phyloP scores from a whole-genome alignment of 257 asterid genomes.

The Rehmannia glutinosa region DNA sequence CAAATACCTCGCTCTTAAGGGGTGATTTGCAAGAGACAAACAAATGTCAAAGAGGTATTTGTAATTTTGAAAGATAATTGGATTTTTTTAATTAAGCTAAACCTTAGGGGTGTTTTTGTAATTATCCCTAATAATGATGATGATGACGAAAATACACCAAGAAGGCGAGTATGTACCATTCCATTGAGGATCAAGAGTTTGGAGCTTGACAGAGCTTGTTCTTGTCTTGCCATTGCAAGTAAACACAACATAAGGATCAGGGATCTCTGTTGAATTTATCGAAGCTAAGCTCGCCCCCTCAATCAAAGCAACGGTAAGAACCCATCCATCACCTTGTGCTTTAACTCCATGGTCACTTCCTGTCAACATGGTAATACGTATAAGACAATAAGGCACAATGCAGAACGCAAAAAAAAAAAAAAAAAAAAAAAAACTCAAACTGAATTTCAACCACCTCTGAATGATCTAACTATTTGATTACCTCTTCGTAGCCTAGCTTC shows the following conservation, averaged over 20 bases:
- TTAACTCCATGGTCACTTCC: constrained; percentile 84
- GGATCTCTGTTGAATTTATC: constrained; percentile 36
- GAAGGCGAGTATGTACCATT: constrained; percentile 39
- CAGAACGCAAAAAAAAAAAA: too few relatives aligned
- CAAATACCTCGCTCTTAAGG: too few relatives aligned
- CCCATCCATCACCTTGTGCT: constrained; percentile 96
- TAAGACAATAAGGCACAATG: not conserved
- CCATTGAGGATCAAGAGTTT: constrained; percentile 80
- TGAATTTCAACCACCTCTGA: not conserved
- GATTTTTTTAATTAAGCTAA: not conserved
- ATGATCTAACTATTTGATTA: constrained; percentile 8
- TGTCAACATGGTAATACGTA: constrained; percentile 21
- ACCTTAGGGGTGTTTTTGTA: not conserved
- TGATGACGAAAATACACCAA: constrained; percentile 1
- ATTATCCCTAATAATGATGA: too few relatives aligned
- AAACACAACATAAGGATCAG: constrained; percentile 84
- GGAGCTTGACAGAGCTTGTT: constrained; percentile 95
- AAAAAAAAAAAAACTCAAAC: not conserved
- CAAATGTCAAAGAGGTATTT: too few relatives aligned
- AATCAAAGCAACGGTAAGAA: constrained; percentile 75
- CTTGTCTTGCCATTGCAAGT: constrained; percentile 90
- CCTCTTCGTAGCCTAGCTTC: constrained; percentile 74
- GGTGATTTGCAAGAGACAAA: too few relatives aligned
- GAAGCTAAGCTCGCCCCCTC: constrained; percentile 67
- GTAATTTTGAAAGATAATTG: too few relatives aligned